A percentile compares a stretch with the other conserved stretches of the same genome.
Evolutionary conservation across 2,329 filamentous ascomycete genomes (phyloP).

Genomic region (Botryotinia globosa): DNA sequence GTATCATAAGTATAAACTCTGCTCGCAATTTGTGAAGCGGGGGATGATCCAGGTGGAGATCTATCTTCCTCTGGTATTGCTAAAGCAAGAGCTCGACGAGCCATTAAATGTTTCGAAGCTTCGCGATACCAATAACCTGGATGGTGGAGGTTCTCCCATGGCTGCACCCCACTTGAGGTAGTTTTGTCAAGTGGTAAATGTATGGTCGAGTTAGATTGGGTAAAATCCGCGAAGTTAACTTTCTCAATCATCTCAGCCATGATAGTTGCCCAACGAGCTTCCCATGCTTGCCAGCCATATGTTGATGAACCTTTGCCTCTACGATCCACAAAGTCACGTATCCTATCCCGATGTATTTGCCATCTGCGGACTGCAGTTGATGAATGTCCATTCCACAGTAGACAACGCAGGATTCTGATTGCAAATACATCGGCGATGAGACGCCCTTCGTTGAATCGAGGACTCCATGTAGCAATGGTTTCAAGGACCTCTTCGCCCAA

Average conservation of each 20-base stretch:
- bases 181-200: slow-evolving; percentile 59
- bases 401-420: slow-evolving; percentile 76
- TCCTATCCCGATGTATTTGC: slow-evolving; percentile 71
- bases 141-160: slow-evolving; percentile 64
- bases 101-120: slow-evolving; percentile 55
- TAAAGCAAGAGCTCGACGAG: slow-evolving; percentile 53
- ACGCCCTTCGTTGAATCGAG: slow-evolving; percentile 91
- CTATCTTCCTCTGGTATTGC: slow-evolving; percentile 60
- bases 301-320: slow-evolving; percentile 81
- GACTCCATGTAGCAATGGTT: slow-evolving; percentile 83
- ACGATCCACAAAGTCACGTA: slow-evolving; percentile 75
- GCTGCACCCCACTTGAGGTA: slow-evolving; percentile 52
- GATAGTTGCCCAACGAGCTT: slow-evolving; percentile 66
- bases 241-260: slow-evolving; percentile 62
- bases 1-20: slow-evolving; percentile 60
- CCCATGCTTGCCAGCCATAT: slow-evolving; percentile 94
- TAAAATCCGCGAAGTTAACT: slow-evolving; percentile 50
- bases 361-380: slow-evolving; percentile 77
- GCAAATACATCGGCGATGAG: slow-evolving; percentile 77
- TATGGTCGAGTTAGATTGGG: slow-evolving; percentile 44
- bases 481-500: slow-evolving; percentile 83
- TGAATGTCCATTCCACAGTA: slow-evolving; percentile 77
- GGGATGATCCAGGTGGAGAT: slow-evolving; percentile 48
- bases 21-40: slow-evolving; percentile 47
- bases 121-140: slow-evolving; percentile 65